Evolutionary conservation across 1,284 basidiomycete species (phyloP).

Genomic region (Volvariella surrecta): DNA sequence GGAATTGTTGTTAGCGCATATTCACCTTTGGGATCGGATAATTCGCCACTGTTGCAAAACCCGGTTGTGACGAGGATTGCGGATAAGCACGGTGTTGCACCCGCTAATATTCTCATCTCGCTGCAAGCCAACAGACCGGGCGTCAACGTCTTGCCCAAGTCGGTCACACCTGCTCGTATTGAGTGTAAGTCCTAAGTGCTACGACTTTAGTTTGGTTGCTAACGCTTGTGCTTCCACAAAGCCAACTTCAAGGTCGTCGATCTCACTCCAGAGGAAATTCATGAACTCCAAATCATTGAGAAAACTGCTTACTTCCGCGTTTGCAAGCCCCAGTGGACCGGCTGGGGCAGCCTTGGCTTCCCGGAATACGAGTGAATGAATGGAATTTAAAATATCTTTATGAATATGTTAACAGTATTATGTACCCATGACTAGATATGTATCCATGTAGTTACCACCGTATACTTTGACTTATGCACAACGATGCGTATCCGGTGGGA

Average conservation of each 20-base stretch:
- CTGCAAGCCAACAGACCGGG: slow-evolving; percentile 56
- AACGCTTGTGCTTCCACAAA: slow-evolving; percentile 11
- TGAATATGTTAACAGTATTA: too few species aligned
- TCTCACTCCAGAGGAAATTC: slow-evolving; percentile 46
- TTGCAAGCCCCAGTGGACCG: slow-evolving; percentile 55
- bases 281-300: slow-evolving; percentile 46
- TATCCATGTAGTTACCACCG: too few species aligned
- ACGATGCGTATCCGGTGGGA: too few species aligned
- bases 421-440: too few species aligned
- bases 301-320: slow-evolving; percentile 51
- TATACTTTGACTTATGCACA: too few species aligned
- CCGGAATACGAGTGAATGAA: slow-evolving; percentile 35
- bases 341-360: slow-evolving; percentile 56
- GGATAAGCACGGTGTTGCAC: slow-evolving; percentile 39
- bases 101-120: slow-evolving; percentile 55
- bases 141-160: slow-evolving; percentile 54
- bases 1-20: slow-evolving; percentile 68
- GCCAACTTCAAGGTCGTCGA: slow-evolving; percentile 50
- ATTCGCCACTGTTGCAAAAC: slow-evolving; percentile 61
- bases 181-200: slow-evolving; percentile 38
- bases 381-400: neutral
- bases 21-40: slow-evolving; percentile 72
- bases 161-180: slow-evolving; percentile 52
- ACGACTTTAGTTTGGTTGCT: neutral
- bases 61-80: slow-evolving; percentile 47